These are phyloP conservation scores for Ophiocordyceps polyrhachis-furcata DNA, from an alignment of 2,329 filamentous ascomycete genomes.

Conservation along the genomic window DNA sequence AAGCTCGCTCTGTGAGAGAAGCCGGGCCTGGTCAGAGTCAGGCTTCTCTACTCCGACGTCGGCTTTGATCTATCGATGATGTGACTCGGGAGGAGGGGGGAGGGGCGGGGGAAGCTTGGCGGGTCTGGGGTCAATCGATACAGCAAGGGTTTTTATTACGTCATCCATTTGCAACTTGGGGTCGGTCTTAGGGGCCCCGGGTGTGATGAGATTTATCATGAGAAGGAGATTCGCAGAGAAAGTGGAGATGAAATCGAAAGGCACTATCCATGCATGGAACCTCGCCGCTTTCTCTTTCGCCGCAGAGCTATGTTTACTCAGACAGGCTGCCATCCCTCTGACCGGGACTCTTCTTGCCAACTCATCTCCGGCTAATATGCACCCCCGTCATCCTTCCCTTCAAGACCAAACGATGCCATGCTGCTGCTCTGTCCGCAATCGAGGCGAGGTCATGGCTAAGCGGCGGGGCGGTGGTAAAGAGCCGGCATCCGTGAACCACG, in stretches of 20 bases:
- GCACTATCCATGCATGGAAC: no score
- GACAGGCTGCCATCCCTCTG: neutral
- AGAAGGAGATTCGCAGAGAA: no score
- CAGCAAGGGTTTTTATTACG: neutral
- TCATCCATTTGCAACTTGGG: neutral
- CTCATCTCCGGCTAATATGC: neutral
- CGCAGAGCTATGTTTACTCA: neutral
- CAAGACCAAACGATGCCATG: neutral
- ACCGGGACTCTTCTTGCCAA: neutral
- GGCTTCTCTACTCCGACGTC: neutral
- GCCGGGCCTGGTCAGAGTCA: neutral
- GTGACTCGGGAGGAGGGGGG: neutral
- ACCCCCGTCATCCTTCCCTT: neutral
- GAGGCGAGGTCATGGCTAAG: neutral
- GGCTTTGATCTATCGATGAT: neutral
- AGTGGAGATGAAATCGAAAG: no score
- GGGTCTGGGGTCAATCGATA: neutral
- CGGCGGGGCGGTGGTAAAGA: neutral
- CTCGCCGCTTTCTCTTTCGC: no score
- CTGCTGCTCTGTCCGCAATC: neutral
- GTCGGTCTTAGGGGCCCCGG: neutral
- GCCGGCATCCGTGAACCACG: neutral
- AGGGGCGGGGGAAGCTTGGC: neutral
- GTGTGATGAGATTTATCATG: no score
- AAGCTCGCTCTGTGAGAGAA: no score